Percentiles rank a stretch among this genome's conserved stretches.
Evolutionary conservation across 177 flowering plant genomes (phyloP).

Genomic region (Vitis hybrid): DNA sequence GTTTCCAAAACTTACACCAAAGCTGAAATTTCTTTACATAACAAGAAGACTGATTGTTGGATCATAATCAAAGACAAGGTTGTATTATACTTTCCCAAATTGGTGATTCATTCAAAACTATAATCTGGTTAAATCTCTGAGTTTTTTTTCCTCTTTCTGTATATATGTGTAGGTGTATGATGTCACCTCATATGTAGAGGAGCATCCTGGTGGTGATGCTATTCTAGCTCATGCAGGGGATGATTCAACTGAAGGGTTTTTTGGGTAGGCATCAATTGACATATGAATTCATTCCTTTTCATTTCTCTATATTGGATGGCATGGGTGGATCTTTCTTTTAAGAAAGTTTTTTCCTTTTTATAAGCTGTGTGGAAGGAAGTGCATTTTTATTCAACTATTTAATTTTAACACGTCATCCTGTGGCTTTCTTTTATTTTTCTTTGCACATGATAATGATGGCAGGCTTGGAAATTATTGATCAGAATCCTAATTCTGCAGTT

Average conservation of each 20-base stretch:
- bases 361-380: too few species aligned
- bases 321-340: background rate
- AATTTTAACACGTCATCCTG: too few species aligned
- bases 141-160: background rate
- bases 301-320: background rate
- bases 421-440: too few species aligned
- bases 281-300: background rate
- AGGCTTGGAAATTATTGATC: too few species aligned
- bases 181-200: slow-evolving; percentile 92
- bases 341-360: background rate
- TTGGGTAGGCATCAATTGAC: slow-evolving; percentile 52
- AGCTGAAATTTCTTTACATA: slow-evolving; percentile 74
- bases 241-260: slow-evolving; percentile 96
- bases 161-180: slow-evolving; percentile 69
- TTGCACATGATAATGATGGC: too few species aligned
- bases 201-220: slow-evolving; percentile 98
- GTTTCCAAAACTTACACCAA: slow-evolving; percentile 49
- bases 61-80: slow-evolving; percentile 92
- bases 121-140: background rate
- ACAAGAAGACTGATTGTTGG: slow-evolving; percentile 92
- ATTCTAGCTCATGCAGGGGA: slow-evolving; percentile 89
- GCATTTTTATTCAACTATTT: too few species aligned
- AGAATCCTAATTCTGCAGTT: background rate
- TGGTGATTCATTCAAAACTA: background rate
- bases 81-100: background rate